Evolutionary conservation across 2,329 filamentous ascomycete genomes (phyloP).

Genomic region (Cladobotryum mycophilum): DNA sequence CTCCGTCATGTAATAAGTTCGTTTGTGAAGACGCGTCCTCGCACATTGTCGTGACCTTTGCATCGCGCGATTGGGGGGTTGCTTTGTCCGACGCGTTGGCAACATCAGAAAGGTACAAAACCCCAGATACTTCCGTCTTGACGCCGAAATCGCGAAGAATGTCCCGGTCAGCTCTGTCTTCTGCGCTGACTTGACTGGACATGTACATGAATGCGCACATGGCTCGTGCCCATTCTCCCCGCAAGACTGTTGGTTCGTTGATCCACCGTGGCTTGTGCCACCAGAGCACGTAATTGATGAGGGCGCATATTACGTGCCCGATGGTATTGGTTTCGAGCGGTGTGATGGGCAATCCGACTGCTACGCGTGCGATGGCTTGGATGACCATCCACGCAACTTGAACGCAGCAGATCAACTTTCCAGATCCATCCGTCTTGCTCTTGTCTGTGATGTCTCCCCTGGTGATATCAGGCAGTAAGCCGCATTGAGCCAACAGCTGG

Average conservation of each 20-base stretch:
- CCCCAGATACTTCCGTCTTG: conserved; percentile 5
- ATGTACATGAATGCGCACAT: conserved; percentile 12
- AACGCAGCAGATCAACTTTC: conserved; percentile 28
- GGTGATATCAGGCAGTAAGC: no score
- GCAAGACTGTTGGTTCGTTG: conserved; percentile 9
- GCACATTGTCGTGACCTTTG: no score
- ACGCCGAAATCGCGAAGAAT: conserved; percentile 10
- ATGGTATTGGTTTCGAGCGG: conserved; percentile 30
- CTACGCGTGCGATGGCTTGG: conserved; percentile 26
- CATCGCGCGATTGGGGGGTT: no score
- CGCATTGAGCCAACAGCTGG: conserved; percentile 6
- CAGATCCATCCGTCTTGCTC: conserved; percentile 28
- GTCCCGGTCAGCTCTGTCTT: conserved; percentile 4
- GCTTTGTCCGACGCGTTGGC: no score
- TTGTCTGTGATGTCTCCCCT: conserved; percentile 25
- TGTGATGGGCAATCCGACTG: conserved; percentile 26
- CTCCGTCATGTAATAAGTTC: no score
- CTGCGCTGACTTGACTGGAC: conserved; percentile 9
- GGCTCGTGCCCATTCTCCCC: conserved; percentile 4
- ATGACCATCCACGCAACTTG: conserved; percentile 34
- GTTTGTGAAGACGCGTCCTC: no score
- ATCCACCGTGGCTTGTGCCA: conserved; percentile 24
- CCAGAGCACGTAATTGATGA: conserved; percentile 28
- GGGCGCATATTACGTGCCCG: conserved; percentile 28
- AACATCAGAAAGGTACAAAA: not conserved